Conservation (phyloP, 148 eudicot species). For the Chenopodium quinoa region DNA sequence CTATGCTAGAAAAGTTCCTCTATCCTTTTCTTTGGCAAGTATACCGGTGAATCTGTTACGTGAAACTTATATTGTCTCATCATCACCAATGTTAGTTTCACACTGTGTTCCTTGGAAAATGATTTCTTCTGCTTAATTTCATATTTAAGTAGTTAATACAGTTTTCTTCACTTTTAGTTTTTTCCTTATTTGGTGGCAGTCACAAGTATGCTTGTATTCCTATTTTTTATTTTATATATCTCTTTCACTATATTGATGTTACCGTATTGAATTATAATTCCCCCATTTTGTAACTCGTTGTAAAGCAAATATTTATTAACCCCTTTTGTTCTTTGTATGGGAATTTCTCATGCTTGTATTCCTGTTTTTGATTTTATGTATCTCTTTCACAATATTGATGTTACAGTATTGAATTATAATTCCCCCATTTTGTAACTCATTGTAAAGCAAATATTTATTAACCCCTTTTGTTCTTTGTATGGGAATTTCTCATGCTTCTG, state of each 20-base stretch:
- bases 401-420: not conserved
- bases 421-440: not conserved
- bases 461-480: not conserved
- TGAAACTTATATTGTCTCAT: not conserved
- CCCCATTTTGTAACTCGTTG: not conserved
- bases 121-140: conserved; percentile 1
- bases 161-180: not conserved
- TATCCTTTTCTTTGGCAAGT: not conserved
- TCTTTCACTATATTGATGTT: no score
- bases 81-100: not conserved
- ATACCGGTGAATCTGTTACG: conserved; percentile 13
- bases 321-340: not conserved
- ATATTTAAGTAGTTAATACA: not conserved
- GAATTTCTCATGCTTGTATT: conserved; percentile 10
- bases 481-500: conserved; percentile 11
- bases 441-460: not conserved
- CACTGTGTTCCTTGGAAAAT: not conserved
- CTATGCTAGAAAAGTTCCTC: not conserved
- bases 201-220: not conserved
- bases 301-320: not conserved
- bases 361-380: not conserved
- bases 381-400: not conserved
- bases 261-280: not conserved
- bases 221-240: not conserved
- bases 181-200: not conserved